Percentiles rank a stretch among this genome's conserved stretches.
These are phyloP conservation scores for Leccinum griseonigrum DNA, from an alignment of 1,284 basidiomycete genomes.

Conservation along the genomic window DNA sequence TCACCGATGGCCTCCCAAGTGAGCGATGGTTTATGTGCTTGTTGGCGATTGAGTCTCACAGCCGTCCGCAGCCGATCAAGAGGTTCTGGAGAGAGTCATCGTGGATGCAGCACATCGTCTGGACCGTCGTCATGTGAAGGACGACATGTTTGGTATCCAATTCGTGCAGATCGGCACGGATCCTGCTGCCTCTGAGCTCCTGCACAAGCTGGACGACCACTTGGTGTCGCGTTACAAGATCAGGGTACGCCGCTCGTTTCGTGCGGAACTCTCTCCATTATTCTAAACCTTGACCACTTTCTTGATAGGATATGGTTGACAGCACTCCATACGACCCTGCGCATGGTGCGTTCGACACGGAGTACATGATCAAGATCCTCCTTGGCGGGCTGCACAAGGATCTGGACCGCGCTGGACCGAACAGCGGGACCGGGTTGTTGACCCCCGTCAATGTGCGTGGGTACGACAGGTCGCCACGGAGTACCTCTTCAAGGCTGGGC, in stretches of 20 bases:
- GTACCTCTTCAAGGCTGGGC: constrained; percentile 12
- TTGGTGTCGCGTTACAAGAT: constrained; percentile 37
- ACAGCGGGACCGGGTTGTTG: constrained; percentile 12
- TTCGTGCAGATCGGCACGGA: constrained; percentile 55
- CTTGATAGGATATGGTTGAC: constrained; percentile 45
- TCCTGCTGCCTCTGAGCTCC: constrained; percentile 40
- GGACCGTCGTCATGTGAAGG: constrained; percentile 37
- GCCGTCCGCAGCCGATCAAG: constrained; percentile 41
- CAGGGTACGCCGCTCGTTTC: constrained; percentile 30
- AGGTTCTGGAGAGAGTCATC: constrained; percentile 46
- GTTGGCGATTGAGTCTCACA: background rate
- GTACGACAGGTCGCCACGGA: constrained; percentile 19
- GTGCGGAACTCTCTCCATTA: background rate
- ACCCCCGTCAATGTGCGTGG: background rate
- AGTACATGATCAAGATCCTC: constrained; percentile 44
- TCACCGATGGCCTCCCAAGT: constrained; percentile 53
- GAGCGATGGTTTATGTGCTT: constrained; percentile 13
- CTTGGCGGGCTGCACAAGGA: constrained; percentile 38
- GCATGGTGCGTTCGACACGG: constrained; percentile 34
- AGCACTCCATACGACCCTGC: constrained; percentile 39
- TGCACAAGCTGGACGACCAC: constrained; percentile 46
- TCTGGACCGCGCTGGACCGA: constrained; percentile 15
- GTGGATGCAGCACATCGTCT: constrained; percentile 47
- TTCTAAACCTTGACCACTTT: background rate
- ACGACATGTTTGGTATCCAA: constrained; percentile 44